Base-by-base conservation (phyloP, 768 basidiomycete genomes). In the Collybia mongolica region DNA sequence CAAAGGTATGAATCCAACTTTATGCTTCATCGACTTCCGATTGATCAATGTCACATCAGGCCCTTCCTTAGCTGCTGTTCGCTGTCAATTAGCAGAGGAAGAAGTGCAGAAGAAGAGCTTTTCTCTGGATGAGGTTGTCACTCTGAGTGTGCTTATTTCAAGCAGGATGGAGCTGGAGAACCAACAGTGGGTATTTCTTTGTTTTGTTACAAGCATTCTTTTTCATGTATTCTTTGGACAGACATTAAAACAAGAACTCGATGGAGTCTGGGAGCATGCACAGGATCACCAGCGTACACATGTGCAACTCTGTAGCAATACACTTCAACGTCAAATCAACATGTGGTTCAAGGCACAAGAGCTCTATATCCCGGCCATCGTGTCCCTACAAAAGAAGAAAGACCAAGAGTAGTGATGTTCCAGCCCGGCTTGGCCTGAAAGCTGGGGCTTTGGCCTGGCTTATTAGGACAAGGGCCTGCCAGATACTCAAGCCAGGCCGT, bases 101-200 rank as follows among this genome's bases (percentile, higher is more conserved):
- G 55, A 58, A 17, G 55, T 55, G 24, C 44, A 2, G 52, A 45
- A 17, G 38, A 59, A 19, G 60, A 63, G n/a, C 7, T 38, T 48
- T 29, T 4, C 39, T 2, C 46, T 56, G 8, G 51, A 60, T 26
- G 49, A 49, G 6, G 45, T 50, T 20, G 37, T 60, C 20, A 52
- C 51, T 17, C 44, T 39, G 20, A 53, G 47, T 29, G 48, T 46
- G 8, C 39, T 54, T 5, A 53, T 63, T 11, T 46, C 46, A 4
- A 46, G 37, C 6, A 56, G 56, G 3, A 35, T 63, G 3, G 59
- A 60, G 18, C 42, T 60, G 0, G 56, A 63, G 28, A 50, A 49
- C 19, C 53, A 59, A 37, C 58, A 59, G 62, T 63, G 39, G 28
- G 54, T 57, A 19, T 24, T 28, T 40, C 19, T 36, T 49, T 28